Conservation (phyloP, 352 stramenopile species). For the Globisporangium cederbergense region DNA sequence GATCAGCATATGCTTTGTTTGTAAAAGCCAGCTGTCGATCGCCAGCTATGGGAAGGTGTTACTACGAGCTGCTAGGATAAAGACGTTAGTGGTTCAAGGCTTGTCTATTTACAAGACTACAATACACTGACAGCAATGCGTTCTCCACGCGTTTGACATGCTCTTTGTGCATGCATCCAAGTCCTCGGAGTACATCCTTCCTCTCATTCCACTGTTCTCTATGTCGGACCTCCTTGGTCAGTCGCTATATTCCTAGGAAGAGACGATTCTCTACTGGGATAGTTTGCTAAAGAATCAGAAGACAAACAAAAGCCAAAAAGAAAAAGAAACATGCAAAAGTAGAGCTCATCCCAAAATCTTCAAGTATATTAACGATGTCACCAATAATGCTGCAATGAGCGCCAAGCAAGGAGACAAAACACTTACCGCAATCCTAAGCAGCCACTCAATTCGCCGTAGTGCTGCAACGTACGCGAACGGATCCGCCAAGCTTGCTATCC, state of each 20-base stretch:
- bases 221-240: conserved; percentile 7
- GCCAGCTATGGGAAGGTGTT: conserved; percentile 14
- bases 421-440: neutral
- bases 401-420: neutral
- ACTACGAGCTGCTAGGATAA: conserved; percentile 8
- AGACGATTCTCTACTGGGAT: neutral
- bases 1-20: conserved; percentile 21
- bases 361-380: conserved; percentile 6
- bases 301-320: neutral
- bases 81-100: conserved; percentile 15
- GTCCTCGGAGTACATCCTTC: conserved; percentile 9
- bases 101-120: conserved; percentile 13
- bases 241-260: neutral
- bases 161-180: conserved; percentile 12
- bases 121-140: conserved; percentile 9
- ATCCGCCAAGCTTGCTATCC: conserved; percentile 18
- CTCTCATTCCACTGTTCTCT: conserved; percentile 3
- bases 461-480: conserved; percentile 15
- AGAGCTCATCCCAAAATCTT: neutral
- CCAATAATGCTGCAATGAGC: neutral
- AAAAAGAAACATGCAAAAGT: neutral
- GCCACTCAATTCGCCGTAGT: conserved; percentile 4
- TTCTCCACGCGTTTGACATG: conserved; percentile 8
- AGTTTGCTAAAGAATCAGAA: neutral
- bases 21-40: conserved; percentile 18